Evolutionary conservation across 352 stramenopile genomes (phyloP).

Genomic region (Phytophthora ohioensis): DNA sequence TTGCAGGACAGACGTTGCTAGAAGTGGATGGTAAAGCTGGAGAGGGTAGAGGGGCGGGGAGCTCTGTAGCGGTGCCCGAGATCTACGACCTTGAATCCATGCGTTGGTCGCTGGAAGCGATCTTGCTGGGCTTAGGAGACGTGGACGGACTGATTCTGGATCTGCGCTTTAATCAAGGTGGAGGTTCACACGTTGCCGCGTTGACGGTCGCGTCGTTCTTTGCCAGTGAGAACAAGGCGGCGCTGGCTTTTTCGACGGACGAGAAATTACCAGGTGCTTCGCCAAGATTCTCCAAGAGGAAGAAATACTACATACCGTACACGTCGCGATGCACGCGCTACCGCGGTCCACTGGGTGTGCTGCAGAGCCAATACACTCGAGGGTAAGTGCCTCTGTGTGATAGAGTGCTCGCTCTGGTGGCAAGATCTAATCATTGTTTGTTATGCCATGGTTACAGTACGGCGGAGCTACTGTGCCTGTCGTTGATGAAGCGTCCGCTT

Average conservation of each 20-base stretch:
- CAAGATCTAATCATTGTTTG: slow-evolving; percentile 1
- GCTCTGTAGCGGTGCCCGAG: slow-evolving; percentile 62
- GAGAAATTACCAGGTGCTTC: slow-evolving; percentile 59
- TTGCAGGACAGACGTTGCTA: slow-evolving; percentile 27
- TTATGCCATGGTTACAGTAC: slow-evolving; percentile 47
- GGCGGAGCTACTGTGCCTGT: slow-evolving; percentile 73
- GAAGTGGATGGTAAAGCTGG: slow-evolving; percentile 23
- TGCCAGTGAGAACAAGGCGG: slow-evolving; percentile 46
- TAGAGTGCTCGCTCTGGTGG: too few species aligned
- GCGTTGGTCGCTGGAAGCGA: slow-evolving; percentile 87
- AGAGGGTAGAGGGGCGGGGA: slow-evolving; percentile 17
- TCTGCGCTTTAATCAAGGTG: slow-evolving; percentile 78
- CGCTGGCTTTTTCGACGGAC: slow-evolving; percentile 75
- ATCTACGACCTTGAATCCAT: slow-evolving; percentile 90
- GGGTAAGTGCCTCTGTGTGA: slow-evolving; percentile 48
- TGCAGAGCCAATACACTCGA: slow-evolving; percentile 82
- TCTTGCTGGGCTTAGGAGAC: slow-evolving; percentile 68
- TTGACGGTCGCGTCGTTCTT: slow-evolving; percentile 84
- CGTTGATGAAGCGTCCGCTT: slow-evolving; percentile 67
- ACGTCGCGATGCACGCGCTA: slow-evolving; percentile 66
- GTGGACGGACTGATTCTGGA: slow-evolving; percentile 82
- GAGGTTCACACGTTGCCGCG: slow-evolving; percentile 67
- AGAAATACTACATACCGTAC: slow-evolving; percentile 72
- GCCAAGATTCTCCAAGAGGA: slow-evolving; percentile 58
- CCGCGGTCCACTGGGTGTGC: slow-evolving; percentile 68